Evolutionary conservation across 1,284 basidiomycete species (phyloP).

Genomic region (Cryptococcus floricola): DNA sequence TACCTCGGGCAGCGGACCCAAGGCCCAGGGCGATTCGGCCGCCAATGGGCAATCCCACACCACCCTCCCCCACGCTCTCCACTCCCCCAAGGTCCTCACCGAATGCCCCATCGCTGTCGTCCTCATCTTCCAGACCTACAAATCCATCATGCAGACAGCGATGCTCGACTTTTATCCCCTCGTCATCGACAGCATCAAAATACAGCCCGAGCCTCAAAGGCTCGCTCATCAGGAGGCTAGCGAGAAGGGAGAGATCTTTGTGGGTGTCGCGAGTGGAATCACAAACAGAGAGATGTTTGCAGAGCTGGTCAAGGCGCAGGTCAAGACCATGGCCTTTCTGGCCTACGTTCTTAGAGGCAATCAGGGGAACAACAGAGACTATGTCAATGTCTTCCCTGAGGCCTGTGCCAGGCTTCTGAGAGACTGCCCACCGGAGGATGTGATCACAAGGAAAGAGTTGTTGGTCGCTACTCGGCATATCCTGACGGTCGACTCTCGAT

Average conservation of each 20-base stretch:
- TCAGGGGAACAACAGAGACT: slow-evolving; percentile 65
- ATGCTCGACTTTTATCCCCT: slow-evolving; percentile 71
- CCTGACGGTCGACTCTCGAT: slow-evolving; percentile 73
- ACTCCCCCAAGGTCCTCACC: slow-evolving; percentile 90
- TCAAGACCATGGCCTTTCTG: slow-evolving; percentile 93
- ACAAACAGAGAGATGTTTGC: slow-evolving; percentile 74
- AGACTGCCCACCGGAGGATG: slow-evolving; percentile 85
- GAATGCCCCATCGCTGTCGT: slow-evolving; percentile 94
- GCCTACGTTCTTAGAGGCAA: slow-evolving; percentile 81
- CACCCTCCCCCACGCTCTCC: slow-evolving; percentile 51
- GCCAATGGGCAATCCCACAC: slow-evolving; percentile 13
- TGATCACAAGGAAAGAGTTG: slow-evolving; percentile 84
- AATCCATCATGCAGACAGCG: slow-evolving; percentile 60
- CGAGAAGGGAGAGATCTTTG: slow-evolving; percentile 73
- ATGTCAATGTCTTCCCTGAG: slow-evolving; percentile 76
- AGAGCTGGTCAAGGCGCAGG: slow-evolving; percentile 88
- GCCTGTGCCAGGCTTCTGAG: slow-evolving; percentile 82
- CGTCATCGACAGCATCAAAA: slow-evolving; percentile 65
- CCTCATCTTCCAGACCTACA: slow-evolving; percentile 79
- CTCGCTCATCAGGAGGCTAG: slow-evolving; percentile 74
- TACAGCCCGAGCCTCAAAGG: slow-evolving; percentile 84
- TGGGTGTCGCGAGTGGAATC: slow-evolving; percentile 73
- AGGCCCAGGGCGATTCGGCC: slow-evolving; percentile 19
- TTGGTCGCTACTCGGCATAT: slow-evolving; percentile 92
- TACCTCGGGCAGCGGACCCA: slow-evolving; percentile 15